phyloP scores from a whole-genome alignment of 164 flowering plant species.

The Kingdonia uniflora region DNA sequence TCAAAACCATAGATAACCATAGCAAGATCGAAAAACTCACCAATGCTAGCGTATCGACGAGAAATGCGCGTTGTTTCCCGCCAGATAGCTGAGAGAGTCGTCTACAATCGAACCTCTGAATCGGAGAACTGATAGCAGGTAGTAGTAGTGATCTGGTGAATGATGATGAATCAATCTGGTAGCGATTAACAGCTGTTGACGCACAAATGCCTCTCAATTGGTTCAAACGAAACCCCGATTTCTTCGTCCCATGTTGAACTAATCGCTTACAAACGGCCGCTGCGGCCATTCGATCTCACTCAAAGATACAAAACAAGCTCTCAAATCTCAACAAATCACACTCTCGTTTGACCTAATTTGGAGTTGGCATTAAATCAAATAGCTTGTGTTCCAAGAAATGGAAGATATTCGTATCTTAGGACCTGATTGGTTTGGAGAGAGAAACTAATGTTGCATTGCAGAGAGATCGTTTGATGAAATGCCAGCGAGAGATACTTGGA shows the following conservation, averaged over 20 bases:
- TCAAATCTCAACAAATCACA: too few species aligned
- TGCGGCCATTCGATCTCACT: conserved; percentile 11
- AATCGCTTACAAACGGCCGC: conserved; percentile 24
- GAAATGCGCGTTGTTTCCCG: conserved; percentile 48
- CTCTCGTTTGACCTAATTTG: too few species aligned
- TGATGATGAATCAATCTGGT: too few species aligned
- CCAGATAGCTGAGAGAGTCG: conserved; percentile 39
- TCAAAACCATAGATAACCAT: neutral
- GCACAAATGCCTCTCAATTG: conserved; percentile 9
- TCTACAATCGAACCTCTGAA: conserved; percentile 12
- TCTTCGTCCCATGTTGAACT: conserved; percentile 15
- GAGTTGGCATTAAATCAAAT: too few species aligned
- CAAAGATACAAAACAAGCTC: neutral
- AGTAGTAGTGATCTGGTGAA: neutral
- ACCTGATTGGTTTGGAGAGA: too few species aligned
- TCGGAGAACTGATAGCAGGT: conserved; percentile 3
- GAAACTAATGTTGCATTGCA: too few species aligned
- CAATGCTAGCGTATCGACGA: conserved; percentile 70
- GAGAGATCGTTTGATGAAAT: too few species aligned
- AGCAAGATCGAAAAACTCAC: conserved; percentile 21
- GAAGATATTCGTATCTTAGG: too few species aligned
- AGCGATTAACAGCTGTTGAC: too few species aligned
- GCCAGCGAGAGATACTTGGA: too few species aligned
- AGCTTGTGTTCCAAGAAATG: too few species aligned
- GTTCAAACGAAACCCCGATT: conserved; percentile 14